Conservation (phyloP, 75 land plant species). For the Selaginella tamariscina region DNA sequence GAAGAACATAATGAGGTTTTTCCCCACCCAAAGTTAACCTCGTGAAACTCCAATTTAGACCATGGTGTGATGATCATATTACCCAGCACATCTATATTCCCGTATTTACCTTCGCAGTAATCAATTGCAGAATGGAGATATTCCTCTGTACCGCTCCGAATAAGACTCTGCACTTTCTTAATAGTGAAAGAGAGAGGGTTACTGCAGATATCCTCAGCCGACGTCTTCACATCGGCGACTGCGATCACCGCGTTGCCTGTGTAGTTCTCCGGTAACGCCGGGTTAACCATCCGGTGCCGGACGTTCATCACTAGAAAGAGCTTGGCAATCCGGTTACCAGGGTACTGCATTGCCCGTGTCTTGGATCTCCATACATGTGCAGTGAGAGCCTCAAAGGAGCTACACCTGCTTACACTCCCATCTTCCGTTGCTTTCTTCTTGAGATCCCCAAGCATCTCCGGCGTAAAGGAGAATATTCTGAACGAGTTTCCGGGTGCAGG, state of each 20-base stretch:
- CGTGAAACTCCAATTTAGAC: not conserved
- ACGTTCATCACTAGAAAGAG: conserved; percentile 2
- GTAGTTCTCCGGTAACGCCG: not conserved
- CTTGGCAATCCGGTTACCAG: not conserved
- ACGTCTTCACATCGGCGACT: not conserved
- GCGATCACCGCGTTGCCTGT: not conserved
- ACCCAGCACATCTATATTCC: conserved; percentile 3
- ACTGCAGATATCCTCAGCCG: not conserved
- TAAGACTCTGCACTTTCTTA: not conserved
- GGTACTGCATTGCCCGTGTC: not conserved
- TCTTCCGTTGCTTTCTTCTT: not conserved
- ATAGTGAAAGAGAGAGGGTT: not conserved
- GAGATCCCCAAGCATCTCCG: not conserved
- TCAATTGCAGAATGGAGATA: not conserved
- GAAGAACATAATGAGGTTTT: not conserved
- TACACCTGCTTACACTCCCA: not conserved
- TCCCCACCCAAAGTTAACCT: conserved; percentile 11
- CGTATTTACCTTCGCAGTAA: not conserved
- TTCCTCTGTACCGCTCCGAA: not conserved
- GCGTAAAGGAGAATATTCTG: not conserved
- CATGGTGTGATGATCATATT: conserved; percentile 7
- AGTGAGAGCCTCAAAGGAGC: not conserved
- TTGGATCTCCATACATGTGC: conserved; percentile 2
- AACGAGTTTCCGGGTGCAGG: not conserved
- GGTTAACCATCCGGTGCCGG: conserved; percentile 8